These are phyloP conservation scores for Talaromyces ruber DNA, from an alignment of 495 filamentous ascomycete species.

Conservation along the genomic window DNA sequence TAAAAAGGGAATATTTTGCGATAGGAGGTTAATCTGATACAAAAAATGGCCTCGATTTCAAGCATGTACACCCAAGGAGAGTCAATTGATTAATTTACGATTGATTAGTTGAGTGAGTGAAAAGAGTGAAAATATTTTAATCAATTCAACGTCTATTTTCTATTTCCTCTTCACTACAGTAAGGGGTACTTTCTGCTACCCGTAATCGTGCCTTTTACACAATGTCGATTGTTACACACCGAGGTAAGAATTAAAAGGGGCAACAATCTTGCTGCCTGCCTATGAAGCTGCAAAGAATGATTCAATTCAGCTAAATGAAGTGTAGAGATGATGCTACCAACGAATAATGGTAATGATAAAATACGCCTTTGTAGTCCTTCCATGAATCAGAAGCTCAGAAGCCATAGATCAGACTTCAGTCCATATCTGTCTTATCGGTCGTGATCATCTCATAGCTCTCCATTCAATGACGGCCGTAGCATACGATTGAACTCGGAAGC, in stretches of 20 bases:
- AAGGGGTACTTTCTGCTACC: not conserved
- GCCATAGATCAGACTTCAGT: not conserved
- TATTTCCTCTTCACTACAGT: not conserved
- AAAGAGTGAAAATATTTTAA: not conserved
- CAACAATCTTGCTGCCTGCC: not conserved
- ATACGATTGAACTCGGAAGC: conserved; percentile 5
- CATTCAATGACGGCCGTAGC: not conserved
- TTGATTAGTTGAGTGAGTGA: not conserved
- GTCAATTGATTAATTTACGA: not conserved
- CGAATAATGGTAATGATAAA: not conserved
- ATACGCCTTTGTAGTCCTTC: not conserved
- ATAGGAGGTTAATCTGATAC: not conserved
- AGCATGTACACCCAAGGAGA: not conserved
- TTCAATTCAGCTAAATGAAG: not conserved
- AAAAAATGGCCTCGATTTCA: not conserved
- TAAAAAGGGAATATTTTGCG: not conserved
- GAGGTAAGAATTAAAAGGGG: not conserved
- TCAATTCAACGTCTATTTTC: not conserved
- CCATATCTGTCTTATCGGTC: not conserved
- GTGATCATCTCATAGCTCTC: not conserved
- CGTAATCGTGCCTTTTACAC: not conserved
- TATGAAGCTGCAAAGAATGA: not conserved
- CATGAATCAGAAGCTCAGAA: not conserved
- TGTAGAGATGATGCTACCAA: not conserved
- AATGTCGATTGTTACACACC: not conserved